Evolutionary conservation across 768 basidiomycete genomes (phyloP).

Genomic region (Boletus tylopilopsis): DNA sequence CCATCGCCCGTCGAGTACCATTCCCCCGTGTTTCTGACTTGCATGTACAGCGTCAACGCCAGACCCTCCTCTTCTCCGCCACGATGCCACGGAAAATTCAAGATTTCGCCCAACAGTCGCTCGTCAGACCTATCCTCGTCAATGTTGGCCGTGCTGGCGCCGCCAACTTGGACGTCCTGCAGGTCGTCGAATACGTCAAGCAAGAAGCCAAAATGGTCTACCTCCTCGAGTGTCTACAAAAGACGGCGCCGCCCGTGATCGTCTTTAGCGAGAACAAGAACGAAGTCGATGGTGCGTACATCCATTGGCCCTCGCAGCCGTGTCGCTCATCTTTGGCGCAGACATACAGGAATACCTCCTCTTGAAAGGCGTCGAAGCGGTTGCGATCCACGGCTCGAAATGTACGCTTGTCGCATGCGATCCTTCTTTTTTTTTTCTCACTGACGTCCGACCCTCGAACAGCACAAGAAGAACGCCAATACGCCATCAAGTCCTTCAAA

Average conservation of each 20-base stretch:
- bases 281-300: constrained; percentile 87
- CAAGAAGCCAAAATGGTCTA: constrained; percentile 99
- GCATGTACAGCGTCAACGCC: constrained; percentile 74
- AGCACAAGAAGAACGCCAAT: constrained; percentile 99
- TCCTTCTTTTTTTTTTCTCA: too few species aligned
- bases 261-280: constrained; percentile 99
- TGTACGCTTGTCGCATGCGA: constrained; percentile 52
- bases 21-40: neutral
- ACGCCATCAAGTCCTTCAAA: constrained; percentile 98
- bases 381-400: constrained; percentile 98
- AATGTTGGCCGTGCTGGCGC: constrained; percentile 99
- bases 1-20: neutral
- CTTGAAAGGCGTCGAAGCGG: constrained; percentile 96
- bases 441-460: neutral
- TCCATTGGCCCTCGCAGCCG: neutral
- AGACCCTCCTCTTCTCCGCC: constrained; percentile 95
- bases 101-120: constrained; percentile 94
- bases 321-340: constrained; percentile 29
- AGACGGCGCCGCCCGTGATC: constrained; percentile 97
- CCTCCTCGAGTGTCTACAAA: constrained; percentile 93
- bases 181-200: constrained; percentile 98
- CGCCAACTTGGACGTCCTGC: constrained; percentile 93
- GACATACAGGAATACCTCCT: constrained; percentile 98
- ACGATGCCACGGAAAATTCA: constrained; percentile 99
- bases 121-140: constrained; percentile 92